Evolutionary conservation across 805 yeast species (phyloP), one percentile per base, ranked within the genome.

Genomic region (Suhomyces sp.): DNA sequence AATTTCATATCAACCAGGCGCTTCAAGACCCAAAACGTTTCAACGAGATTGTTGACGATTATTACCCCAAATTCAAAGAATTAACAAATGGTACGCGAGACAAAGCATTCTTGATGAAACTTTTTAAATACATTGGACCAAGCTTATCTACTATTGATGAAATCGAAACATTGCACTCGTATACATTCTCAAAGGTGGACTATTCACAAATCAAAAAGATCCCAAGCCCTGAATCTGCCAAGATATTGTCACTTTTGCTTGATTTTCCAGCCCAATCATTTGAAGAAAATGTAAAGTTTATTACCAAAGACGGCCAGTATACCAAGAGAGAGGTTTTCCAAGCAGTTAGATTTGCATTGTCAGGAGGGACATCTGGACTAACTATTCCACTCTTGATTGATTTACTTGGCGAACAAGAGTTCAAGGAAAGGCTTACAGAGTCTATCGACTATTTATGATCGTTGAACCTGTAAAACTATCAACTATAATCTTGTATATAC

Each of bases 321-420:
- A 39, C 48, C 6, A 61, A 70, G 48, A 73, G 67, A 37, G 54
- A 64, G 1, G 56, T 84, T 1, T 83, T 76, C 51, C 77, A 76
- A 46, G 48, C 78, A 0, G 49, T 85, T 10, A 65, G 96, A 38
- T 80, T 68, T 44, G 90, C 90, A 0, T 53, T 88, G 16, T 71
- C 86, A 10, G 95, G 86, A 0, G 76, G 80, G 6, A 66, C 67
- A 4, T 70, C 95, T 0, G 96, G 96, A 0, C 63, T 82, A 19
- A 77, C 79, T 12, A 63, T 88, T 4, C 83, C 83, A 0, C 61
- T 68, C 4, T 60, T 86, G 20, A 52, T 82, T 13, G 68, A 69
- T 0, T 51, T 83, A 6, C 48, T 88, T 12, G 91, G 88, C 0
- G 28, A 46, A 3, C 53, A 56, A 1, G 68, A 67, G 36, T 54